These are phyloP conservation scores for Candida vartiovaarae DNA, from an alignment of 805 yeast genomes.

Conservation along the genomic window DNA sequence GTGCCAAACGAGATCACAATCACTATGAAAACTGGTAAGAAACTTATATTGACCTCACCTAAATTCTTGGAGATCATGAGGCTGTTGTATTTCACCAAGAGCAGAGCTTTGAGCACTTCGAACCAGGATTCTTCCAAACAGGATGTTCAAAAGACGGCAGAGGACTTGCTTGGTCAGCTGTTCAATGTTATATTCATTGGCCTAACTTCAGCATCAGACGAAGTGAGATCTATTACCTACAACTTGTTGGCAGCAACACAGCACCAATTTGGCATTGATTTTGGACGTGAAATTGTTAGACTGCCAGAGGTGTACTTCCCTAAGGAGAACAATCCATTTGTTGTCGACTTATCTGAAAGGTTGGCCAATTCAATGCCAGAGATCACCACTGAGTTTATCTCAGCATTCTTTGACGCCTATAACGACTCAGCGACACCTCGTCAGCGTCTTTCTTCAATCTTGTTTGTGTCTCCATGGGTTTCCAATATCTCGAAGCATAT, in stretches of 20 bases:
- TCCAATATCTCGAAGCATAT: slow-evolving; percentile 55
- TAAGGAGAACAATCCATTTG: slow-evolving; percentile 54
- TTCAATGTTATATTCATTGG: slow-evolving; percentile 64
- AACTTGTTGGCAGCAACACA: slow-evolving; percentile 55
- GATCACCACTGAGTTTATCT: slow-evolving; percentile 50
- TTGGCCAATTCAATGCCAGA: slow-evolving; percentile 52
- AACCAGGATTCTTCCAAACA: slow-evolving; percentile 6
- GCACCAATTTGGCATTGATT: slow-evolving; percentile 49
- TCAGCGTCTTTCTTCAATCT: slow-evolving; percentile 22
- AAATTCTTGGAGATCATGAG: slow-evolving; percentile 62
- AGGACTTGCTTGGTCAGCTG: slow-evolving; percentile 50
- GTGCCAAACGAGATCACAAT: slow-evolving; percentile 45
- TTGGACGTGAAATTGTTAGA: slow-evolving; percentile 48
- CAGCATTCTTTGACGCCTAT: slow-evolving; percentile 44
- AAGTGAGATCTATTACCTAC: slow-evolving; percentile 58
- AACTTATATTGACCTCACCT: slow-evolving; percentile 38
- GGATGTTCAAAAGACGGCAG: slow-evolving; percentile 21
- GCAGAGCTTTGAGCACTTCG: slow-evolving; percentile 34
- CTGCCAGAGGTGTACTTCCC: slow-evolving; percentile 64
- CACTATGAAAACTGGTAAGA: slow-evolving; percentile 27
- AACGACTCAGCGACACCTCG: slow-evolving; percentile 31
- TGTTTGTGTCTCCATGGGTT: slow-evolving; percentile 69
- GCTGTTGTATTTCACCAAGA: slow-evolving; percentile 60
- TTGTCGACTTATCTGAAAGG: slow-evolving; percentile 47
- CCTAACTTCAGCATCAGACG: slow-evolving; percentile 49